A percentile compares a stretch with the other conserved stretches of the same genome.
Evolutionary conservation across 306 rosid genomes (phyloP).

Genomic region (Fragaria vesca): DNA sequence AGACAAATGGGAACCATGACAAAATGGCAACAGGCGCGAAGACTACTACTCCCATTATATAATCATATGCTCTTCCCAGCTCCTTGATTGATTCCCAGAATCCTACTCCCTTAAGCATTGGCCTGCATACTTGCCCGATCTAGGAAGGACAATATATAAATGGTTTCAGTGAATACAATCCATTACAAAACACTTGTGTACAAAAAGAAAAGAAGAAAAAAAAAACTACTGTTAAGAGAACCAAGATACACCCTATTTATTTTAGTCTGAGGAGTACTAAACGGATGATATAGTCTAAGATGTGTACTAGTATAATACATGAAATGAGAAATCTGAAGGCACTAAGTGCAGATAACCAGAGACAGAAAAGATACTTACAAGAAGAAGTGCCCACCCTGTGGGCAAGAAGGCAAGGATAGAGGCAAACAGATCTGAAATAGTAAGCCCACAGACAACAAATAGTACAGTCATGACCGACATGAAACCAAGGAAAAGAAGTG

Average conservation of each 20-base stretch:
- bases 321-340: background rate
- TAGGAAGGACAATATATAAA: slow-evolving; percentile 15
- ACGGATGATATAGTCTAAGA: background rate
- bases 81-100: slow-evolving; percentile 84
- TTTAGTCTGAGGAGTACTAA: background rate
- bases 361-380: slow-evolving; percentile 43
- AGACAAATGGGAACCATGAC: slow-evolving; percentile 92
- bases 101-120: slow-evolving; percentile 48
- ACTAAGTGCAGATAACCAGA: background rate
- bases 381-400: slow-evolving; percentile 89
- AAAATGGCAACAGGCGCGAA: slow-evolving; percentile 80
- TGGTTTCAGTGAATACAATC: background rate
- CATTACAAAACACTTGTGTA: background rate
- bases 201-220: background rate
- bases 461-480: slow-evolving; percentile 81
- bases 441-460: slow-evolving; percentile 80
- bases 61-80: slow-evolving; percentile 86
- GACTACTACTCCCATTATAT: slow-evolving; percentile 71
- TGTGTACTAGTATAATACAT: background rate
- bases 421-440: slow-evolving; percentile 82
- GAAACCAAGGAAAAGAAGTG: slow-evolving; percentile 87
- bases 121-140: slow-evolving; percentile 86
- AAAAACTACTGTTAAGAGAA: background rate
- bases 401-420: slow-evolving; percentile 88
- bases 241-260: background rate